A percentile compares a stretch with the other conserved stretches of the same genome.
phyloP scores from a whole-genome alignment of 2,329 filamentous ascomycete genomes.

The Pyricularia sp. region DNA sequence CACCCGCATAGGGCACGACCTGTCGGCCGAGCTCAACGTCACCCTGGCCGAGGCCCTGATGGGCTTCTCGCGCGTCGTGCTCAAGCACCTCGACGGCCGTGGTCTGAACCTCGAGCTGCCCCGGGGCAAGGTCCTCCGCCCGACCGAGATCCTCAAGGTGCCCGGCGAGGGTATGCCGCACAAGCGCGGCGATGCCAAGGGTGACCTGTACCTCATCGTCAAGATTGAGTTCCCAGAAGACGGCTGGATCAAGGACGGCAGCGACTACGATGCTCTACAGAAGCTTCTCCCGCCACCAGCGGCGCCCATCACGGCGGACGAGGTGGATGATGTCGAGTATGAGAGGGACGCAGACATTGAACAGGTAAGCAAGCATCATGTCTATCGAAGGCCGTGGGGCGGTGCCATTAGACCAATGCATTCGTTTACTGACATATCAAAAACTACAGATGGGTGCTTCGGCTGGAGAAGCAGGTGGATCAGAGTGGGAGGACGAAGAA shows the following conservation, averaged over 20 bases:
- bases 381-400: not conserved
- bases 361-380: conserved; percentile 42
- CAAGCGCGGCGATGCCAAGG: conserved; percentile 74
- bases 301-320: conserved; percentile 56
- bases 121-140: conserved; percentile 72
- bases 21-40: conserved; percentile 73
- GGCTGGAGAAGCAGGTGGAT: conserved; percentile 56
- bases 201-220: conserved; percentile 80
- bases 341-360: conserved; percentile 78
- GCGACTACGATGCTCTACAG: conserved; percentile 58
- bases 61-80: conserved; percentile 81
- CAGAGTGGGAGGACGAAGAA: conserved; percentile 62
- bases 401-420: not conserved
- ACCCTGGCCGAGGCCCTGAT: conserved; percentile 75
- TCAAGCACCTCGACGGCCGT: conserved; percentile 88
- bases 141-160: conserved; percentile 78
- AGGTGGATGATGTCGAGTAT: conserved; percentile 80
- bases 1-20: conserved; percentile 71
- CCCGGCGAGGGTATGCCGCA: conserved; percentile 88
- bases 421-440: not conserved
- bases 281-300: conserved; percentile 64
- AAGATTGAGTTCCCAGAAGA: conserved; percentile 84
- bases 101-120: conserved; percentile 76
- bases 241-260: conserved; percentile 72
- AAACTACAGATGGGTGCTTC: conserved; percentile 56